Percentiles rank a stretch among this genome's conserved stretches.
These are phyloP conservation scores for Penicillium samsonianum DNA, from an alignment of 495 filamentous ascomycete species.

Conservation along the genomic window DNA sequence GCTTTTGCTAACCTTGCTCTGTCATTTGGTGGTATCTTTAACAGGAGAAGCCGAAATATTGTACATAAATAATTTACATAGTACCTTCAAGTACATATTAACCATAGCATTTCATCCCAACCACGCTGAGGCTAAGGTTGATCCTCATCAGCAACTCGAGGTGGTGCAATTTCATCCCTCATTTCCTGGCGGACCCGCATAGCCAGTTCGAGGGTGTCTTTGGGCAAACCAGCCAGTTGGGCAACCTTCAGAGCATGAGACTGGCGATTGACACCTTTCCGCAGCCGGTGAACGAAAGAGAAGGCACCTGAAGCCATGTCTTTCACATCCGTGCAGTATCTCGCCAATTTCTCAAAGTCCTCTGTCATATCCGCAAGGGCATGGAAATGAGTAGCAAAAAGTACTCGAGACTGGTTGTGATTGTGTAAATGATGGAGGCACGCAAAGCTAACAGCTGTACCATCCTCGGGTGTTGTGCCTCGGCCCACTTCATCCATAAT, in stretches of 20 bases:
- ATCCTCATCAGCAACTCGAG: constrained; percentile 2
- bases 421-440: constrained; percentile 78
- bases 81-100: background rate
- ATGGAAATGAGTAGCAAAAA: constrained; percentile 98
- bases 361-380: constrained; percentile 73
- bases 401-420: constrained; percentile 71
- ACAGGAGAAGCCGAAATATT: background rate
- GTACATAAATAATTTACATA: constrained; percentile 12
- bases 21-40: background rate
- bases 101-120: background rate
- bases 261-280: constrained; percentile 77
- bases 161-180: constrained; percentile 4
- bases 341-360: constrained; percentile 63
- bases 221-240: constrained; percentile 73
- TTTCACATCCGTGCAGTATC: constrained; percentile 88
- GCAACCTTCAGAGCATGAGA: constrained; percentile 95
- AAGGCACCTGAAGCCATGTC: constrained; percentile 67
- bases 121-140: background rate
- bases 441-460: constrained; percentile 85
- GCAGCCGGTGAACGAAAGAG: constrained; percentile 81
- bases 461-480: constrained; percentile 90
- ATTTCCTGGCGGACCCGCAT: constrained; percentile 31
- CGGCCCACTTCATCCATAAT: constrained; percentile 98
- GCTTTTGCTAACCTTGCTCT: background rate
- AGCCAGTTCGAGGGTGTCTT: constrained; percentile 59